These are phyloP conservation scores for Suhomyces bolitotheri DNA, from an alignment of 1,139 yeast genomes.

Conservation along the genomic window DNA sequence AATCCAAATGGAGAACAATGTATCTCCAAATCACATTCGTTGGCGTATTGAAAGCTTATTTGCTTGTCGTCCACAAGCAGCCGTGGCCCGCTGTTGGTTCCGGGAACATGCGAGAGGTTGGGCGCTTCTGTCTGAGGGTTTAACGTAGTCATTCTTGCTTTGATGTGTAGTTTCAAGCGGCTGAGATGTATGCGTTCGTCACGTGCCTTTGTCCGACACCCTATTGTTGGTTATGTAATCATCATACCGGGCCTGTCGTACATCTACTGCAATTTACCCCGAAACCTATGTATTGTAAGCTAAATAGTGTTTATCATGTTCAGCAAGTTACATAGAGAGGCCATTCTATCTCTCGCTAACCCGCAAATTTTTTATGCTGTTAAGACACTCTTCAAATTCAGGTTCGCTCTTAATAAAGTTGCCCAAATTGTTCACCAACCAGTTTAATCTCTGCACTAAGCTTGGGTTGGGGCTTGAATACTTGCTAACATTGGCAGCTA, in stretches of 20 bases:
- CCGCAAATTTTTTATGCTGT: no score
- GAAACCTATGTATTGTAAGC: no score
- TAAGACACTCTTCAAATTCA: conserved; percentile 20
- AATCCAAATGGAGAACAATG: conserved; percentile 64
- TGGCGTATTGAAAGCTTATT: conserved; percentile 47
- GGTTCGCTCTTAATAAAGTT: conserved; percentile 21
- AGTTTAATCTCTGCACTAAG: conserved; percentile 30
- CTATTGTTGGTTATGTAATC: no score
- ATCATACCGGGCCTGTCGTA: no score
- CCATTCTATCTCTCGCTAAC: no score
- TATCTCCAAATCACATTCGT: conserved; percentile 54
- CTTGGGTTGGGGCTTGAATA: conserved; percentile 19
- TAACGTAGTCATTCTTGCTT: neutral
- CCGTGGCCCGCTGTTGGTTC: neutral
- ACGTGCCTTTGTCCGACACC: no score
- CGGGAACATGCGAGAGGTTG: neutral
- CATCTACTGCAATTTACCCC: no score
- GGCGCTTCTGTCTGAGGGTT: neutral
- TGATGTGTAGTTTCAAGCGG: neutral
- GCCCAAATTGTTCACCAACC: conserved; percentile 31
- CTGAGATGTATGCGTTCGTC: no score
- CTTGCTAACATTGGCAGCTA: conserved; percentile 23
- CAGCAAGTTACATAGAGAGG: no score
- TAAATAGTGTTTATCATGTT: no score
- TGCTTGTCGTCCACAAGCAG: conserved; percentile 17